Evolutionary conservation across 768 basidiomycete genomes (phyloP).

Genomic region (Phaffia australis): DNA sequence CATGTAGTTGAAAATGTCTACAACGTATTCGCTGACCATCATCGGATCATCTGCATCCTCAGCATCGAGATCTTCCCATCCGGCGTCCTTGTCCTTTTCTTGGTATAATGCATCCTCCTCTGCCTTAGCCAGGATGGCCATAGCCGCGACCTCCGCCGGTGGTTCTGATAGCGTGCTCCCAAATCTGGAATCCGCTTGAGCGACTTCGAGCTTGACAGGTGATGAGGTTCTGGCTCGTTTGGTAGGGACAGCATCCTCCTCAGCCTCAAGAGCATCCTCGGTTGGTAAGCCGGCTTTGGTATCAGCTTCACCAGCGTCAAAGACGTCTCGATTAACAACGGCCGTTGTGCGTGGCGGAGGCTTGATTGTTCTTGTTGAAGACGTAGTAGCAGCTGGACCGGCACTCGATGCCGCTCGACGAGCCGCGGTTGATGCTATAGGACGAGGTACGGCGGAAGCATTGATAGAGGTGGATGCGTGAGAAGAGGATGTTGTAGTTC

Average conservation of each 20-base stretch:
- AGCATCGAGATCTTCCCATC: slow-evolving; percentile 83
- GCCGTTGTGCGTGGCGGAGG: not conserved
- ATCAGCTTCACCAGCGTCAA: not conserved
- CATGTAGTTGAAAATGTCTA: slow-evolving; percentile 86
- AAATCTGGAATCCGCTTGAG: not conserved
- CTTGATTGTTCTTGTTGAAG: slow-evolving; percentile 7
- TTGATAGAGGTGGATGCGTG: slow-evolving; percentile 5
- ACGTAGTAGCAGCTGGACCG: slow-evolving; percentile 1
- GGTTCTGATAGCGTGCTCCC: slow-evolving; percentile 7
- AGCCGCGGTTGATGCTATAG: not conserved
- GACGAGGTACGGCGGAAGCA: not conserved
- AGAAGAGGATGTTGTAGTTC: not conserved
- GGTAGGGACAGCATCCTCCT: slow-evolving; percentile 5
- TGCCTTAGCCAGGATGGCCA: not conserved
- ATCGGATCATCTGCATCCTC: slow-evolving; percentile 87
- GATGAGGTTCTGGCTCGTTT: slow-evolving; percentile 25
- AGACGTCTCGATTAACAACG: not conserved
- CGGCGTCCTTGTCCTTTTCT: slow-evolving; percentile 36
- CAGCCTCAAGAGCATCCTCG: slow-evolving; percentile 12
- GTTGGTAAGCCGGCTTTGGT: too few species aligned
- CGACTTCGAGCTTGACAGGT: slow-evolving; percentile 17
- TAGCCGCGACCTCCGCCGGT: slow-evolving; percentile 11
- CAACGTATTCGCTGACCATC: slow-evolving; percentile 95
- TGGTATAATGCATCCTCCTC: not conserved
- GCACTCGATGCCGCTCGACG: slow-evolving; percentile 8